A percentile compares a stretch with the other conserved stretches of the same genome.
Evolutionary conservation across 2,329 filamentous ascomycete genomes (phyloP).

Genomic region (Alternaria incomplexa): DNA sequence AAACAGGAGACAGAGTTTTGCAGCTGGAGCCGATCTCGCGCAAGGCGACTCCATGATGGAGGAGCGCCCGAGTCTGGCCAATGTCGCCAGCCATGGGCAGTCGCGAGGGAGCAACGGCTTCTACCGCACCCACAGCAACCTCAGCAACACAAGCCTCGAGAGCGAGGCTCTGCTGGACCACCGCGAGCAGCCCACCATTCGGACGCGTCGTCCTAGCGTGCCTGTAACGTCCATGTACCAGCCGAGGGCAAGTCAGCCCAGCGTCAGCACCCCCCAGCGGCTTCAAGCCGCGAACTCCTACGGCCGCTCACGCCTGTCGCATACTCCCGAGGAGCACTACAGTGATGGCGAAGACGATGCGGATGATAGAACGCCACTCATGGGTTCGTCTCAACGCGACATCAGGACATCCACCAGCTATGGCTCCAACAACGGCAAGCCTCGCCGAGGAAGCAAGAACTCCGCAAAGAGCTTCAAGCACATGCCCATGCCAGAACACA

Average conservation of each 20-base stretch:
- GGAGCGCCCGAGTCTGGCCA: slow-evolving; percentile 56
- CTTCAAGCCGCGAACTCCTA: slow-evolving; percentile 19
- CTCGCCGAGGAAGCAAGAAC: slow-evolving; percentile 38
- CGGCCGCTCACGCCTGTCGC: slow-evolving; percentile 36
- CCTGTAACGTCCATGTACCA: slow-evolving; percentile 43
- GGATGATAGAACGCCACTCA: slow-evolving; percentile 63
- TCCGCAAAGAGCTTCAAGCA: slow-evolving; percentile 41
- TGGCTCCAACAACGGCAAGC: slow-evolving; percentile 43
- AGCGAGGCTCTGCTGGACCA: slow-evolving; percentile 90
- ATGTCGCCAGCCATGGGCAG: slow-evolving; percentile 37
- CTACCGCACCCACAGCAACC: slow-evolving; percentile 63
- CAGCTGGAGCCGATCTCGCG: slow-evolving; percentile 60
- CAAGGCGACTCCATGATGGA: slow-evolving; percentile 60
- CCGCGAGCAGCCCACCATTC: slow-evolving; percentile 60
- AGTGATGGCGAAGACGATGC: slow-evolving; percentile 57
- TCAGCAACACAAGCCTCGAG: slow-evolving; percentile 86
- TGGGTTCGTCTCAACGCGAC: slow-evolving; percentile 49
- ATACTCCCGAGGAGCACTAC: slow-evolving; percentile 44
- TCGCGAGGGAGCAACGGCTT: slow-evolving; percentile 56
- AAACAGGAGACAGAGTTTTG: slow-evolving; percentile 80
- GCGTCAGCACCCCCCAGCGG: slow-evolving; percentile 27
- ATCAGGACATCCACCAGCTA: slow-evolving; percentile 44
- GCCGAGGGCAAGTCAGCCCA: slow-evolving; percentile 33
- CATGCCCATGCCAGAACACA: slow-evolving; percentile 12
- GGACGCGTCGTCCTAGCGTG: slow-evolving; percentile 53